A percentile compares a stretch with the other conserved stretches of the same genome.
These are phyloP conservation scores for Noccaea bulbosa DNA, from an alignment of 345 rosid genomes.

Conservation along the genomic window DNA sequence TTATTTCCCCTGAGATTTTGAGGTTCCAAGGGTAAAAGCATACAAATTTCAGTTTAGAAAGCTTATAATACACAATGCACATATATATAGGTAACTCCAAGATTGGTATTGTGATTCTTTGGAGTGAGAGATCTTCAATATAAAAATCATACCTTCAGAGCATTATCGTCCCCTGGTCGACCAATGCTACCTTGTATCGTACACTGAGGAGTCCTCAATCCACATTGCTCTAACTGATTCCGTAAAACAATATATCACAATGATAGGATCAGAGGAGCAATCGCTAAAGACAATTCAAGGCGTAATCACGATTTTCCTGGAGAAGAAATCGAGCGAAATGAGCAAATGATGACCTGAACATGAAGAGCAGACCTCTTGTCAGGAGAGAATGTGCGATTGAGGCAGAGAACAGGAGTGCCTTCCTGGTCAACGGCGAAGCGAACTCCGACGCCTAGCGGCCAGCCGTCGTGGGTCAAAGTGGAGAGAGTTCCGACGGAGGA, in stretches of 20 bases:
- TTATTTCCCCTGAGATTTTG: not conserved
- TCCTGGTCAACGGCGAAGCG: conserved; percentile 77
- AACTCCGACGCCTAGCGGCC: conserved; percentile 83
- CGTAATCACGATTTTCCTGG: not conserved
- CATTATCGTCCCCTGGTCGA: conserved; percentile 58
- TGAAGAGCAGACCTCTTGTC: conserved; percentile 81
- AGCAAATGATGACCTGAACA: conserved; percentile 60
- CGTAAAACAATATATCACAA: not conserved
- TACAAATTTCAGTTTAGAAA: not conserved
- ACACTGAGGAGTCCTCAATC: conserved; percentile 86
- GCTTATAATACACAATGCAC: not conserved
- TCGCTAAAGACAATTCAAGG: not conserved
- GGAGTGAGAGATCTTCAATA: not conserved
- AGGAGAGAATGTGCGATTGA: conserved; percentile 50
- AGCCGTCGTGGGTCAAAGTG: conserved; percentile 58
- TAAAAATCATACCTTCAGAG: conserved; percentile 53
- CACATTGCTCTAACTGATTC: conserved; percentile 77
- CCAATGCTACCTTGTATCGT: conserved; percentile 79
- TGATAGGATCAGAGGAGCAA: not conserved
- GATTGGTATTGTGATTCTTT: not conserved
- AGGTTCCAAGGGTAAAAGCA: not conserved
- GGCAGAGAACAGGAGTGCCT: conserved; percentile 81
- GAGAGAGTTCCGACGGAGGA: conserved; percentile 80
- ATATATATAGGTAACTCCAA: conserved; percentile 10
- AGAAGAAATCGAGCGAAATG: not conserved